These are phyloP conservation scores for Capronia coronata DNA, from an alignment of 2,329 filamentous ascomycete species.

Conservation along the genomic window DNA sequence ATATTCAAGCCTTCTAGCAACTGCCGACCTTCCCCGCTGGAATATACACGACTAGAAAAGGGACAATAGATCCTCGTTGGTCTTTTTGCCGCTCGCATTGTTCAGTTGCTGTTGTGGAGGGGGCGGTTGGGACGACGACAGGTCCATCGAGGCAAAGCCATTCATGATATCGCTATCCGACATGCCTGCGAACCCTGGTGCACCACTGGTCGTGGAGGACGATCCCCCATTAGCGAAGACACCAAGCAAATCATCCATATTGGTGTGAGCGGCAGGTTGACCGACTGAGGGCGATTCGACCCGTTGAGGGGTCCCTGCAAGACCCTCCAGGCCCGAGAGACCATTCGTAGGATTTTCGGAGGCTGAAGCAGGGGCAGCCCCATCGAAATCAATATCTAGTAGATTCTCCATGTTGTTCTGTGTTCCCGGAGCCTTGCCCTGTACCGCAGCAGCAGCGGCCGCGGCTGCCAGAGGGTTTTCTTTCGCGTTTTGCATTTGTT, in stretches of 20 bases:
- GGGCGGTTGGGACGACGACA: constrained; percentile 60
- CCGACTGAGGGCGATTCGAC: constrained; percentile 41
- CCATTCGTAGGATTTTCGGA: constrained; percentile 57
- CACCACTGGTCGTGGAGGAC: constrained; percentile 30
- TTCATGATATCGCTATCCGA: constrained; percentile 58
- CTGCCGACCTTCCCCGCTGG: neutral
- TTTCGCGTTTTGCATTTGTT: constrained; percentile 82
- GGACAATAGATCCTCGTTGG: constrained; percentile 56
- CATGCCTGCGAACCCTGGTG: constrained; percentile 32
- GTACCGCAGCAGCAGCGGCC: constrained; percentile 60
- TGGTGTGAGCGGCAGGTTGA: constrained; percentile 38
- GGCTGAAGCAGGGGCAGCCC: constrained; percentile 80
- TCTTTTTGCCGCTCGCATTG: constrained; percentile 45
- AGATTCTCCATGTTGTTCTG: constrained; percentile 89
- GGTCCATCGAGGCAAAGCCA: constrained; percentile 74
- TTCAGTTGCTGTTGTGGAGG: constrained; percentile 20
- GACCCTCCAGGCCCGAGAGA: constrained; percentile 56
- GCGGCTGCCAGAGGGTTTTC: constrained; percentile 92
- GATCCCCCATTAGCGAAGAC: constrained; percentile 53
- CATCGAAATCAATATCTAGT: constrained; percentile 93
- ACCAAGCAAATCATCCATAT: constrained; percentile 75
- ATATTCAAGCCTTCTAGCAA: neutral
- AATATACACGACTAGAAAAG: constrained; percentile 42
- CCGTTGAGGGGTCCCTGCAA: constrained; percentile 53
- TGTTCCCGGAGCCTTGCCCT: constrained; percentile 44